phyloP scores from a whole-genome alignment of 805 yeast species.

The Candida sphagnicola region DNA sequence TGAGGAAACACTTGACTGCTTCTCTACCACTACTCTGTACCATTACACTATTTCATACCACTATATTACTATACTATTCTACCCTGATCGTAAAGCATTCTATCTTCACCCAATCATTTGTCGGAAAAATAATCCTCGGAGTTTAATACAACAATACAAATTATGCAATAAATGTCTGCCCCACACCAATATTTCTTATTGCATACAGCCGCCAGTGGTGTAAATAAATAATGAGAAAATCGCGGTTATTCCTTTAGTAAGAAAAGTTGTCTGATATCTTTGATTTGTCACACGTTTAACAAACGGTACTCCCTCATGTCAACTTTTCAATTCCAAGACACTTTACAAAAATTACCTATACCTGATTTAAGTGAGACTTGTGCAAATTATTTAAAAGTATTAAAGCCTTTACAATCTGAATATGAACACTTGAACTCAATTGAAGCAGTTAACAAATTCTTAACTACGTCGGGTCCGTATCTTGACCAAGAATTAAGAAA shows the following conservation, averaged over 20 bases:
- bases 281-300: no score
- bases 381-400: constrained; percentile 55
- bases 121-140: constrained; percentile 1
- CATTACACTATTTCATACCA: no score
- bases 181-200: not conserved
- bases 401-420: constrained; percentile 80
- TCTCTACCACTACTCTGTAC: no score
- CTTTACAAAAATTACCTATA: constrained; percentile 68
- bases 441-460: constrained; percentile 53
- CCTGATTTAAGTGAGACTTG: constrained; percentile 73
- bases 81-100: not conserved
- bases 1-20: no score
- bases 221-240: not conserved
- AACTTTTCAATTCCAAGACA: constrained; percentile 59
- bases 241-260: not conserved
- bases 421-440: constrained; percentile 61
- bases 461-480: constrained; percentile 49
- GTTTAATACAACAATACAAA: not conserved
- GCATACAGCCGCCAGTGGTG: not conserved
- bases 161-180: not conserved
- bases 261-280: no score
- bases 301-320: constrained; percentile 4
- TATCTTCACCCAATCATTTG: not conserved
- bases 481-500: constrained; percentile 61
- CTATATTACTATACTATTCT: no score